Percentiles rank a stretch among this genome's conserved stretches.
Evolutionary conservation across 202 grass and related monocot genomes (phyloP).

Genomic region (Setaria viridis): DNA sequence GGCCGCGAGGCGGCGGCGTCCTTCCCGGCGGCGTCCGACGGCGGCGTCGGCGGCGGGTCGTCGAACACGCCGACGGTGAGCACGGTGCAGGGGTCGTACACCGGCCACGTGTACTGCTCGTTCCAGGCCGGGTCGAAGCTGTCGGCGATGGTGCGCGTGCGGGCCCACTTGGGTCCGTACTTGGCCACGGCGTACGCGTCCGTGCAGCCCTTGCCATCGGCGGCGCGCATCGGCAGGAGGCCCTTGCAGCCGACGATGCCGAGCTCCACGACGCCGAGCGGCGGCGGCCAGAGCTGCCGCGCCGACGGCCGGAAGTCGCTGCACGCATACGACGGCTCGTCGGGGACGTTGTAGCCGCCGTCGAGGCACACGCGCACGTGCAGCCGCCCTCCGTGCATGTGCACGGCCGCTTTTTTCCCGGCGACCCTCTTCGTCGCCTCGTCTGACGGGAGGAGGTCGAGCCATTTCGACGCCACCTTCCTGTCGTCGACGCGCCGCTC

Average conservation of each 20-base stretch:
- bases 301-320: slow-evolving; percentile 93
- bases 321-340: slow-evolving; percentile 62
- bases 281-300: slow-evolving; percentile 80
- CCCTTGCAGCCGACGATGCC: slow-evolving; percentile 79
- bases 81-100: slow-evolving; percentile 92
- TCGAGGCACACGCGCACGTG: slow-evolving; percentile 89
- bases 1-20: slow-evolving; percentile 53
- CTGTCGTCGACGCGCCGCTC: slow-evolving; percentile 89
- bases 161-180: slow-evolving; percentile 92
- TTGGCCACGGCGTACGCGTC: slow-evolving; percentile 85
- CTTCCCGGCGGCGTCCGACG: slow-evolving; percentile 39
- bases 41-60: slow-evolving; percentile 43
- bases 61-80: slow-evolving; percentile 92
- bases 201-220: slow-evolving; percentile 79
- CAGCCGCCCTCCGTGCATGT: slow-evolving; percentile 62
- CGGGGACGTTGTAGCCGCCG: slow-evolving; percentile 87
- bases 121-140: slow-evolving; percentile 93
- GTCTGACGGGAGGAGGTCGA: slow-evolving; percentile 70
- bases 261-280: slow-evolving; percentile 75
- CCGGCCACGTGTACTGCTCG: slow-evolving; percentile 97
- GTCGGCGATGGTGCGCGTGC: slow-evolving; percentile 85
- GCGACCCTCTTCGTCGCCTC: slow-evolving; percentile 44
- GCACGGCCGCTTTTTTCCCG: slow-evolving; percentile 30
- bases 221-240: slow-evolving; percentile 80
- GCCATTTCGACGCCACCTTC: slow-evolving; percentile 83